Conservation (phyloP, 1,284 basidiomycete species). For the Blastosporella zonata region DNA sequence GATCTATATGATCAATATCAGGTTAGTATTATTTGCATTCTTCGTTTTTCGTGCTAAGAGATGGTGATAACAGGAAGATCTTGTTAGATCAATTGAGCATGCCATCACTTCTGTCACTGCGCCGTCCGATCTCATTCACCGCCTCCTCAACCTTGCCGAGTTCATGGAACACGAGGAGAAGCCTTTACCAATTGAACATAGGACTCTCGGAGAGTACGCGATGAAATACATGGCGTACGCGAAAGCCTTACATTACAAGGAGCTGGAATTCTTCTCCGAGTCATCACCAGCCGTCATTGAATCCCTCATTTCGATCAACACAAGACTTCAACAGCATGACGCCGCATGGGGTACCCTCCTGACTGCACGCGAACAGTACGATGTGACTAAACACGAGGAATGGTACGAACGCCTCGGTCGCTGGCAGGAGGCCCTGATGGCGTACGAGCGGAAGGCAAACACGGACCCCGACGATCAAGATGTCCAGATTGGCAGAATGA, state of each 20-base stretch:
- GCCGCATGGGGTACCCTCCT: slow-evolving; percentile 94
- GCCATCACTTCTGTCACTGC: slow-evolving; percentile 83
- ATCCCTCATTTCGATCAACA: slow-evolving; percentile 96
- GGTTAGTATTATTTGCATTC: slow-evolving; percentile 41
- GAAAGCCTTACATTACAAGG: slow-evolving; percentile 98
- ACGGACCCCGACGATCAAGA: slow-evolving; percentile 71
- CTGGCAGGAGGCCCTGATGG: slow-evolving; percentile 92
- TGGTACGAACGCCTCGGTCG: slow-evolving; percentile 98
- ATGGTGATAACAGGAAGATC: slow-evolving; percentile 69
- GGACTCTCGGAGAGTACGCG: slow-evolving; percentile 92
- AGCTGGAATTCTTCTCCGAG: slow-evolving; percentile 95
- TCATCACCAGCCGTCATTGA: slow-evolving; percentile 89
- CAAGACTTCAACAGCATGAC: slow-evolving; percentile 94
- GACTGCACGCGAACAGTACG: slow-evolving; percentile 83
- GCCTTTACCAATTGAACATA: slow-evolving; percentile 90
- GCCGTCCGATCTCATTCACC: slow-evolving; percentile 91
- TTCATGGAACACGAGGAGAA: slow-evolving; percentile 99
- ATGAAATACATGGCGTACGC: slow-evolving; percentile 95
- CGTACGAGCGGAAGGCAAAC: slow-evolving; percentile 81
- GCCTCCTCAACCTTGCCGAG: slow-evolving; percentile 94
- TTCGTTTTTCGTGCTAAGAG: slow-evolving; percentile 1
- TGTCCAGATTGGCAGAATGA: slow-evolving; percentile 86
- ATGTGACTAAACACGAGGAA: slow-evolving; percentile 87
- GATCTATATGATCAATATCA: slow-evolving; percentile 97
- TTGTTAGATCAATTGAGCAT: slow-evolving; percentile 87